phyloP scores from a whole-genome alignment of 1,284 basidiomycete species.

The Schizophyllum amplum region DNA sequence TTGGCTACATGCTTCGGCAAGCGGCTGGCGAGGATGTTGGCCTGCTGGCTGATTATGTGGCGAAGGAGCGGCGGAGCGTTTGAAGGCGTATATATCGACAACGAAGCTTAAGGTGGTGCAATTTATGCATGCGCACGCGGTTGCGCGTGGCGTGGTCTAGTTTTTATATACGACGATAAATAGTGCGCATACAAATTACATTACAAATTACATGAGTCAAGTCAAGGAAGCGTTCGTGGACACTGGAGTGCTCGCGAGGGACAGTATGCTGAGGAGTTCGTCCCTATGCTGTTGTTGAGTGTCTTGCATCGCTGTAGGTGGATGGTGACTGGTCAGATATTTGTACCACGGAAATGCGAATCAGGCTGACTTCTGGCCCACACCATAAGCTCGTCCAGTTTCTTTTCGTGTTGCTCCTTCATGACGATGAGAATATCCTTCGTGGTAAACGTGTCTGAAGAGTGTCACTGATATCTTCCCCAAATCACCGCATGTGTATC shows the following conservation, averaged over 20 bases:
- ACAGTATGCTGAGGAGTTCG: not conserved
- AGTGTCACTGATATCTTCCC: not conserved
- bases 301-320: not conserved
- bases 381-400: not conserved
- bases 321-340: not conserved
- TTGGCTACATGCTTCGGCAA: not conserved
- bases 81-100: no score
- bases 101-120: no score
- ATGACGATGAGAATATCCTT: not conserved
- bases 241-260: not conserved
- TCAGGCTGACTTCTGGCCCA: not conserved
- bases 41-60: constrained; percentile 2
- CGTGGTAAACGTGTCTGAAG: not conserved
- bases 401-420: not conserved
- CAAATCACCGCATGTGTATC: not conserved
- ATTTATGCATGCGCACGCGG: no score
- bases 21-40: not conserved
- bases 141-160: no score
- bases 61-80: constrained; percentile 6
- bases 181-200: no score
- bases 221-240: not conserved
- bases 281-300: not conserved
- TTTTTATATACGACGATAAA: no score
- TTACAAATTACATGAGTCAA: not conserved
- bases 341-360: not conserved